phyloP scores from a whole-genome alignment of 2,329 filamentous ascomycete species.

The Penicillium freii region DNA sequence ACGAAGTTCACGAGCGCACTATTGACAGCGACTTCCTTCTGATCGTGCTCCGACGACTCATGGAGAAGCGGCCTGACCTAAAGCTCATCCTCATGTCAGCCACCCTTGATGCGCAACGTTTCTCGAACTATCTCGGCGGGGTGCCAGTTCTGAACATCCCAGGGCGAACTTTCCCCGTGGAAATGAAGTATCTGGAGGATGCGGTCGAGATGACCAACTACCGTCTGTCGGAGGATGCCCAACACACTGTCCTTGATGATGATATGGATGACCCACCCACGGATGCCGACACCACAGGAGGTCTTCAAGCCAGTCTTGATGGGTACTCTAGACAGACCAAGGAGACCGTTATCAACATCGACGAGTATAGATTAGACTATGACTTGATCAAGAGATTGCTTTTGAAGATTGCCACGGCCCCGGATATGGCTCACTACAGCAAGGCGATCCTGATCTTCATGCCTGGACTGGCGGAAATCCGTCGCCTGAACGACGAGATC shows the following conservation, averaged over 20 bases:
- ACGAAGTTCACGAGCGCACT: conserved; percentile 93
- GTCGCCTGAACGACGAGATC: conserved; percentile 81
- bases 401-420: conserved; percentile 68
- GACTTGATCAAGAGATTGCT: conserved; percentile 80
- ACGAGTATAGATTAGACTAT: conserved; percentile 91
- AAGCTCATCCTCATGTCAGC: conserved; percentile 98
- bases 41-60: conserved; percentile 82
- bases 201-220: conserved; percentile 85
- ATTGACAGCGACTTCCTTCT: conserved; percentile 97
- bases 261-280: conserved; percentile 49
- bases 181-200: conserved; percentile 86
- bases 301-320: conserved; percentile 64
- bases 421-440: conserved; percentile 68
- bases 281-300: conserved; percentile 49
- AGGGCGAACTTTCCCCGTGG: conserved; percentile 88
- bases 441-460: conserved; percentile 93
- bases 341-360: conserved; percentile 70
- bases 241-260: conserved; percentile 41
- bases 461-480: conserved; percentile 90
- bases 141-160: conserved; percentile 89
- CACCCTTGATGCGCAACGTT: conserved; percentile 87
- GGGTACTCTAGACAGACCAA: conserved; percentile 75
- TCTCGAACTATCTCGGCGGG: conserved; percentile 81
- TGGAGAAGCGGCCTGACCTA: conserved; percentile 72
- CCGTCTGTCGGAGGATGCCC: conserved; percentile 60